These are phyloP conservation scores for Didymella sp. DNA, from an alignment of 2,329 filamentous ascomycete genomes.

Conservation along the genomic window DNA sequence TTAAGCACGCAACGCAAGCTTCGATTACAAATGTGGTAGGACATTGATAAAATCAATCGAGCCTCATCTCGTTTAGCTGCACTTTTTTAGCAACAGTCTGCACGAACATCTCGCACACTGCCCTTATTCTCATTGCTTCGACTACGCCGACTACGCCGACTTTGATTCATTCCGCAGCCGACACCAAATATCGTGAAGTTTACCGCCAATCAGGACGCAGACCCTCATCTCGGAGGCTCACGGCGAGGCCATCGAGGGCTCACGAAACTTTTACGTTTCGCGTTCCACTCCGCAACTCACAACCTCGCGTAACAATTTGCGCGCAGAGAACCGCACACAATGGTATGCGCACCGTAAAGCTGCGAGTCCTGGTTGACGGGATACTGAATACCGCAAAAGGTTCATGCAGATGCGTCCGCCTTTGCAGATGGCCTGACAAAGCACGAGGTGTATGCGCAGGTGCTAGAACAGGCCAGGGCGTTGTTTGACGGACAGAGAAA, in stretches of 20 bases:
- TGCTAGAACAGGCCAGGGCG: slow-evolving; percentile 72
- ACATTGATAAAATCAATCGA: background rate
- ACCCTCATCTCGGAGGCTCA: slow-evolving; percentile 7
- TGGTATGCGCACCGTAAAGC: slow-evolving; percentile 23
- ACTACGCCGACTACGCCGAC: background rate
- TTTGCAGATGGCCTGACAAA: slow-evolving; percentile 73
- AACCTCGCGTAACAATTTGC: slow-evolving; percentile 9
- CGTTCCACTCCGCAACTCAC: slow-evolving; percentile 3
- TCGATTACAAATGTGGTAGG: slow-evolving; percentile 20
- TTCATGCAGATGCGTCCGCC: slow-evolving; percentile 80
- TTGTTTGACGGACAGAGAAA: slow-evolving; percentile 77
- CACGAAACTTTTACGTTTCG: slow-evolving; percentile 15
- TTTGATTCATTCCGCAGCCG: background rate
- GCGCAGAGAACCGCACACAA: slow-evolving; percentile 12
- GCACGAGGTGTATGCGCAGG: slow-evolving; percentile 74
- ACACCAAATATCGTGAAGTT: background rate
- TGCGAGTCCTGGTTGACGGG: slow-evolving; percentile 20
- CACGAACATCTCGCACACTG: slow-evolving; percentile 1
- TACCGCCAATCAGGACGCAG: slow-evolving; percentile 9
- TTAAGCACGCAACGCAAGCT: slow-evolving; percentile 8
- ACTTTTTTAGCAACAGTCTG: background rate
- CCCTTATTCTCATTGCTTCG: background rate
- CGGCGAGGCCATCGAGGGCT: slow-evolving; percentile 10
- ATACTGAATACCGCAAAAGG: slow-evolving; percentile 50
- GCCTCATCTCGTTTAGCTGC: slow-evolving; percentile 17